Percentiles rank a stretch among this genome's conserved stretches.
Evolutionary conservation across 805 yeast species (phyloP).

Genomic region (Wickerhamiella brachini): DNA sequence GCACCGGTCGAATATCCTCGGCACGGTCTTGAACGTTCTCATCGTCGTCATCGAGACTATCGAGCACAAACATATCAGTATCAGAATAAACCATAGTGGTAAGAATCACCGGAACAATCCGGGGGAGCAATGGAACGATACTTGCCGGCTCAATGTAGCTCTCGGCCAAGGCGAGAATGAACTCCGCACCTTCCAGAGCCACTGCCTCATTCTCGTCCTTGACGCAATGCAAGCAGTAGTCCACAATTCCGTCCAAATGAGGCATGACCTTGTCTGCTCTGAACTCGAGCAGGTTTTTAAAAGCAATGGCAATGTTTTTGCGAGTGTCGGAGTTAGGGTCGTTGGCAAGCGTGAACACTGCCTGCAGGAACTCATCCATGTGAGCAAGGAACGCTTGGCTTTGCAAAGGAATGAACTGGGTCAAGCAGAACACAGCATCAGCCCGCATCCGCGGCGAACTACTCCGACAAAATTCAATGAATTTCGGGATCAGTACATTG

Average conservation of each 20-base stretch:
- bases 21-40: conserved; percentile 66
- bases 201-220: conserved; percentile 54
- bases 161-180: conserved; percentile 62
- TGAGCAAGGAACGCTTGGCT: conserved; percentile 50
- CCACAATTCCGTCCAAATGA: conserved; percentile 74
- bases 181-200: conserved; percentile 87
- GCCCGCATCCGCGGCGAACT: conserved; percentile 35
- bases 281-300: conserved; percentile 54
- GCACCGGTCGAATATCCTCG: conserved; percentile 76
- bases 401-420: conserved; percentile 57
- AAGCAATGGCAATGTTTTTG: conserved; percentile 63
- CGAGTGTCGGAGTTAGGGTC: conserved; percentile 48
- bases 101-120: conserved; percentile 64
- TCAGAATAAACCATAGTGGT: conserved; percentile 80
- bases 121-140: conserved; percentile 42
- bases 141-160: conserved; percentile 40
- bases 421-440: conserved; percentile 55
- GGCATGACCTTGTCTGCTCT: conserved; percentile 71
- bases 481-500: conserved; percentile 49
- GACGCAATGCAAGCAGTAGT: conserved; percentile 71
- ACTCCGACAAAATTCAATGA: conserved; percentile 37
- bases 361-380: conserved; percentile 50
- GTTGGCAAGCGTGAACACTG: conserved; percentile 56
- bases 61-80: conserved; percentile 55
- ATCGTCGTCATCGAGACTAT: conserved; percentile 59